phyloP scores from a whole-genome alignment of 2,329 filamentous ascomycete genomes.

The Penicillium psychrosexuale region DNA sequence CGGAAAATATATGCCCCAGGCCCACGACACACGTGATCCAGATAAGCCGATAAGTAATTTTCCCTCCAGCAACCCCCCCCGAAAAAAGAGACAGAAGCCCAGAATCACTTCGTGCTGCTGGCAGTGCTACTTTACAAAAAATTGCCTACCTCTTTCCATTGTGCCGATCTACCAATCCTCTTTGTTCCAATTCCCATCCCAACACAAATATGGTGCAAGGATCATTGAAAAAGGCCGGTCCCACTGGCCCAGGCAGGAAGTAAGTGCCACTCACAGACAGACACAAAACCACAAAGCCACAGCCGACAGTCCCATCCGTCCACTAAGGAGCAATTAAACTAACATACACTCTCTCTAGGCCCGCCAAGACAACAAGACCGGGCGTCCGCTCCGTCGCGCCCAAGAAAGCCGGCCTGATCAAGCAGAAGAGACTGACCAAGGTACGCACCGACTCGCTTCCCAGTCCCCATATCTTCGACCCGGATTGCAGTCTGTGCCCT shows the following conservation, averaged over 20 bases:
- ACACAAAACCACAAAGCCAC: background rate
- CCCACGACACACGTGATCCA: background rate
- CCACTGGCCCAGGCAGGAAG: constrained; percentile 40
- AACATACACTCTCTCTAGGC: constrained; percentile 11
- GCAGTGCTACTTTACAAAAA: constrained; percentile 12
- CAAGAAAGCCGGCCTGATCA: constrained; percentile 60
- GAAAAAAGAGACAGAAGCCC: constrained; percentile 1
- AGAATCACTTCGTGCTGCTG: constrained; percentile 18
- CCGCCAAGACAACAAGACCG: constrained; percentile 51
- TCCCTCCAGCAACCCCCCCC: constrained; percentile 9
- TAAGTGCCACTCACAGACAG: no score
- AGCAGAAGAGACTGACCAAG: constrained; percentile 62
- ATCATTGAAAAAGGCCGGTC: constrained; percentile 44
- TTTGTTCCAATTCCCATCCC: background rate
- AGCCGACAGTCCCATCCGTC: background rate
- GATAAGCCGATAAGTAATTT: constrained; percentile 14
- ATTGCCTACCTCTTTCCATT: background rate
- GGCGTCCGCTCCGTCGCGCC: constrained; percentile 64
- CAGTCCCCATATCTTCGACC: background rate
- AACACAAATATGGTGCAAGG: constrained; percentile 47
- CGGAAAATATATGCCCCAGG: background rate
- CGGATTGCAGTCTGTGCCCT: background rate
- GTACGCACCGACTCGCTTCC: constrained; percentile 31
- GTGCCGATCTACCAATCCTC: background rate
- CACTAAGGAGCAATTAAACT: background rate